A percentile compares a stretch with the other conserved stretches of the same genome.
These are phyloP conservation scores for Calonectria pseudoturangicola DNA, from an alignment of 2,329 filamentous ascomycete genomes.

Conservation along the genomic window DNA sequence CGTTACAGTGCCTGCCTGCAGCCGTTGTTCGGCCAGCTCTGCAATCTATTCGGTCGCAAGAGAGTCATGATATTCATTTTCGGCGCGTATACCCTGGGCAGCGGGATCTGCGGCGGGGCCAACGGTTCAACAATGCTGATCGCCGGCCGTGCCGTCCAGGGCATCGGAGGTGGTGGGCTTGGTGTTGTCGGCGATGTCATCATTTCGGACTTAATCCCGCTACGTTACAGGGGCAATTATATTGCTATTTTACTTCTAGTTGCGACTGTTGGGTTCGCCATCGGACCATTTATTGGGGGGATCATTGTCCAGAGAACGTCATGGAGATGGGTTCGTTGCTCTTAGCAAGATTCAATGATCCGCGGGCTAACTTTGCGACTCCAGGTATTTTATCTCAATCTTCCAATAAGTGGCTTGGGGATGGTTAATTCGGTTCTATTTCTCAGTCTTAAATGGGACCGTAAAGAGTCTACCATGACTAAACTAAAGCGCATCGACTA, in stretches of 20 bases:
- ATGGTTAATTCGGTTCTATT: conserved; percentile 59
- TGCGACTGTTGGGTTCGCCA: conserved; percentile 58
- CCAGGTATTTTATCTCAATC: conserved; percentile 66
- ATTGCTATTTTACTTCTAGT: conserved; percentile 59
- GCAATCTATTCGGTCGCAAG: conserved; percentile 72
- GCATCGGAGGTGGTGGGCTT: conserved; percentile 57
- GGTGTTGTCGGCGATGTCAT: conserved; percentile 59
- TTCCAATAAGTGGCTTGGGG: conserved; percentile 61
- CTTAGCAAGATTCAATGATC: neutral
- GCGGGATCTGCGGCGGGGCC: conserved; percentile 67
- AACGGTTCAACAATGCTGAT: conserved; percentile 65
- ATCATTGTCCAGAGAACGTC: conserved; percentile 53
- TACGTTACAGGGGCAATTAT: conserved; percentile 67
- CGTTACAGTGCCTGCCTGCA: conserved; percentile 59
- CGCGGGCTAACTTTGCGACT: neutral
- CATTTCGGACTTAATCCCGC: conserved; percentile 68
- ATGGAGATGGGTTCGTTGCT: conserved; percentile 62
- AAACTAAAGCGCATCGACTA: conserved; percentile 65
- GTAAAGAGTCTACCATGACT: conserved; percentile 46
- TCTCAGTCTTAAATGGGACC: conserved; percentile 60
- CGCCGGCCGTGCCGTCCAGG: conserved; percentile 64
- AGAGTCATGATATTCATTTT: conserved; percentile 64
- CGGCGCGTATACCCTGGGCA: conserved; percentile 70
- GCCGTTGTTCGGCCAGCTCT: conserved; percentile 70
- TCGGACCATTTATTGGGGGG: conserved; percentile 60